Base-by-base conservation (phyloP, 139 green algal genomes). In the Micractinium sp. region DNA sequence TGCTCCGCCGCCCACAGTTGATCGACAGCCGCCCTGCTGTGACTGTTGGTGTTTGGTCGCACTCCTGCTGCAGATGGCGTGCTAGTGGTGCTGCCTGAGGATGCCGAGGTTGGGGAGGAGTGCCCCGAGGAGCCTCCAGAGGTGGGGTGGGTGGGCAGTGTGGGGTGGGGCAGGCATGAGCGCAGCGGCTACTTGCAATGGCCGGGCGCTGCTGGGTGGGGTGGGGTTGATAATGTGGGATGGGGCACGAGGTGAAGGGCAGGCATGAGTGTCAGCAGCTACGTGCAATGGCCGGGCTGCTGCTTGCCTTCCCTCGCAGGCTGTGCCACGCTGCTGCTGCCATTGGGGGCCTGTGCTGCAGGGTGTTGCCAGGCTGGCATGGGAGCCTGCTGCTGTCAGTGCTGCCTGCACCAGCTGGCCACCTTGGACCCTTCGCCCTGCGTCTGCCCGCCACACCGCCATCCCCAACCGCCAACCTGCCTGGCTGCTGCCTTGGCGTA, bases 81-180 rank as follows among this genome's bases (percentile, higher is more conserved):
- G 90, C 85, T 96, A n/a, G 85, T 96, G 13, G 90, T 94, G 76
- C 90, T 98, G 87, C 93, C 92, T 33, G 91, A 93, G 18, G 89
- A 93, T 5, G 78, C 90, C 9, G 76, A 91, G 60, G 84, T 94
- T 36, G 95, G 95, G 22, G 84, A 90, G n/a, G 29, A 89, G 25
- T 93, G 90, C 33, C 94, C 93, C 38, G 73, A 89, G 12, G 35
- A 91, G 60, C 88, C 91, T 29, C 92, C 92, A 16, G 85, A 93
- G 93, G 95, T 95, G 82, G 29, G 56, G 25, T 15, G 75, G 47
- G 73, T 85, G 47, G 7, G 47, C n/a, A n/a, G n/a, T n/a, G 31
- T 19, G 69, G 27, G 20, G 31, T 33, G 69, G 47, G 47, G 47
- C 47, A 56, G 47, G 47, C 47, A 5, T 56, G 5, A 5, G 47